Base-by-base conservation (phyloP, 768 basidiomycete genomes). In the Trametes coccinea region DNA sequence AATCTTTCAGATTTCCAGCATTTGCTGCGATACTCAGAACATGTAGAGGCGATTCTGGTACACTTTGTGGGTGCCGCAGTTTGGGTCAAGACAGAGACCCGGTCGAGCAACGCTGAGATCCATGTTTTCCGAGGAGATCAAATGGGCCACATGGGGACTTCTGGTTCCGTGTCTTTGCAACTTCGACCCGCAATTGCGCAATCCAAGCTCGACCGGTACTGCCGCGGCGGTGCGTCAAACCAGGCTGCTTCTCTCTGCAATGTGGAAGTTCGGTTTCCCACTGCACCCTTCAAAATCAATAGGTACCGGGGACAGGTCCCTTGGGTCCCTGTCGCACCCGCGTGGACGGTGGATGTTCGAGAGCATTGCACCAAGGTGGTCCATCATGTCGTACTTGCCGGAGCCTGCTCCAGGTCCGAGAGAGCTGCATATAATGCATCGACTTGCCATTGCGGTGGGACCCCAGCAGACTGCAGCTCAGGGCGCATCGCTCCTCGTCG, bases 301-400 rank as follows among this genome's bases (percentile, higher is more conserved):
- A 54, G 59, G 52, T 17, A 53, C 59, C 52, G 45, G 31, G 39
- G 40, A 30, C 10, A 13, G 37, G 52, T 60, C 47, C 59, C 59
- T 47, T 54, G 14, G 53, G 52, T 45, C 53, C 37, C 27, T 41
- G 59, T 48, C 48, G 46, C n/a, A 44, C 43, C 34, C 34, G 34
- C 52, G 47, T 49, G 59, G 17, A 2, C 52, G 39, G 22, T 7
- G 29, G 47, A 52, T 37, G 60, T 41, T 57, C 53, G 48, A 56
- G 56, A 62, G 49, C 56, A 56, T 57, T 57, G 55, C 61, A 56
- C 56, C 49, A 52, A 27, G 55, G 41, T n/a, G 54, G 6, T 8
- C 22, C 43, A 27, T 49, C 61, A 62, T 62, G 61, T 62, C 61
- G 61, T 53, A 56, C 37, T 30, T 17, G 34, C 29, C 30, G n/a